Conservation (phyloP, 2,329 filamentous ascomycete species). For the Clathrospora elynae region DNA sequence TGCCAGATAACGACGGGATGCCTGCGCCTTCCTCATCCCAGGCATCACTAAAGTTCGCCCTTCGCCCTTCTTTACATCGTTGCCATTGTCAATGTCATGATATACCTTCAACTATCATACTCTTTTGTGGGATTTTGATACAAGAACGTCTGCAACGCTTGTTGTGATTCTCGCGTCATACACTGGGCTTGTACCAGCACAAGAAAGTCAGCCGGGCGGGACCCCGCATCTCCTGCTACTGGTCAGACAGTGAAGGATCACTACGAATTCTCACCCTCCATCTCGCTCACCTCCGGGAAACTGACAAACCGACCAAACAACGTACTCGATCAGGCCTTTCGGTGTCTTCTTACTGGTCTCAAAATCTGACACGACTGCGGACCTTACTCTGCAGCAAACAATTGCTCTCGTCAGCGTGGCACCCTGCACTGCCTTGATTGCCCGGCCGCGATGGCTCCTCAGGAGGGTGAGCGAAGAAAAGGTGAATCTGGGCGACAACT, state of each 20-base stretch:
- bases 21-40: slow-evolving; percentile 29
- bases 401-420: slow-evolving; percentile 26
- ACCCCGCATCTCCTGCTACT: slow-evolving; percentile 37
- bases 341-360: slow-evolving; percentile 11
- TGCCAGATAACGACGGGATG: slow-evolving; percentile 22
- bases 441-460: slow-evolving; percentile 25
- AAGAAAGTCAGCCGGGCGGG: slow-evolving; percentile 33
- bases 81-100: slow-evolving; percentile 1
- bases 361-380: slow-evolving; percentile 22
- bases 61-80: slow-evolving; percentile 4
- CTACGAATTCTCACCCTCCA: slow-evolving; percentile 20
- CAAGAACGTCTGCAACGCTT: neutral
- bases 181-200: slow-evolving; percentile 24
- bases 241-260: slow-evolving; percentile 26
- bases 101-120: neutral
- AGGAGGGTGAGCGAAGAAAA: slow-evolving; percentile 8
- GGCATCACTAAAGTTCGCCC: slow-evolving; percentile 15
- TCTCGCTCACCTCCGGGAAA: slow-evolving; percentile 16
- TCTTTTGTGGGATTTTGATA: neutral
- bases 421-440: slow-evolving; percentile 11
- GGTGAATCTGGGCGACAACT: slow-evolving; percentile 4
- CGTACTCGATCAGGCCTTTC: neutral
- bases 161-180: slow-evolving; percentile 26
- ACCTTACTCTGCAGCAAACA: slow-evolving; percentile 7
- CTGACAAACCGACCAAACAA: slow-evolving; percentile 8